Evolutionary conservation across 139 green algal genomes (phyloP).

Genomic region (Chlorella ohadii): DNA sequence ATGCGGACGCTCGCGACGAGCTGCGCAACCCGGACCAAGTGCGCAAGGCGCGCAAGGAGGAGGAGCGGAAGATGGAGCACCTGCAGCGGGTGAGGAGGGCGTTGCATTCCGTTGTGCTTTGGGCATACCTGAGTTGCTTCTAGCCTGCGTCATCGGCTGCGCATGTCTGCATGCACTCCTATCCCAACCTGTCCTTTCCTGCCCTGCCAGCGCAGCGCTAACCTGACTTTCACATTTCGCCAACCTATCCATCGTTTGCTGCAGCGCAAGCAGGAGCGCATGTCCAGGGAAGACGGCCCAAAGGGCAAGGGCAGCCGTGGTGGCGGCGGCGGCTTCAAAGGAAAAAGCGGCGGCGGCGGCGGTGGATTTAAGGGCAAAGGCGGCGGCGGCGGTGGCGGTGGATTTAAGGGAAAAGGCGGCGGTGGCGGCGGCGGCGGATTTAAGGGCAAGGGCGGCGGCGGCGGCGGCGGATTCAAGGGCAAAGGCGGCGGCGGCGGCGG

Average conservation of each 20-base stretch:
- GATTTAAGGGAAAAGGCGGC: constrained; percentile 13
- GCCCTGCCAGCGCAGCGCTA: neutral
- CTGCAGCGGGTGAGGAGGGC: constrained; percentile 23
- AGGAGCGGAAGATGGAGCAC: constrained; percentile 41
- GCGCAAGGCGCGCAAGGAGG: constrained; percentile 35
- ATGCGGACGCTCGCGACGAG: constrained; percentile 29
- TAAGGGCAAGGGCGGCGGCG: neutral
- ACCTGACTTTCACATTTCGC: too few relatives aligned
- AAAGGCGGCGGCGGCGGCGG: constrained; percentile 8
- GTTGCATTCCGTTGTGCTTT: too few relatives aligned
- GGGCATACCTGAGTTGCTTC: too few relatives aligned
- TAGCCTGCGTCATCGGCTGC: too few relatives aligned
- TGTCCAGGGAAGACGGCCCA: neutral
- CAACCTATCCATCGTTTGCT: neutral
- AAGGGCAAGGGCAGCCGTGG: neutral
- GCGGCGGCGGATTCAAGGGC: constrained; percentile 28
- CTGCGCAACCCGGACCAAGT: constrained; percentile 43
- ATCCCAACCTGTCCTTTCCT: neutral
- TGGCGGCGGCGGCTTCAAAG: neutral
- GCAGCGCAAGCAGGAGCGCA: constrained; percentile 28
- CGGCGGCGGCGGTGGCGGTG: neutral
- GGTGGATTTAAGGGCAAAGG: constrained; percentile 28
- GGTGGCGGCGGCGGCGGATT: neutral
- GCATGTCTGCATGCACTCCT: too few relatives aligned
- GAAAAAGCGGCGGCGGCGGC: neutral